A percentile compares a stretch with the other conserved stretches of the same genome.
These are phyloP conservation scores for Stachybotrys chlorohalonatus DNA, from an alignment of 2,329 filamentous ascomycete species.

Conservation along the genomic window DNA sequence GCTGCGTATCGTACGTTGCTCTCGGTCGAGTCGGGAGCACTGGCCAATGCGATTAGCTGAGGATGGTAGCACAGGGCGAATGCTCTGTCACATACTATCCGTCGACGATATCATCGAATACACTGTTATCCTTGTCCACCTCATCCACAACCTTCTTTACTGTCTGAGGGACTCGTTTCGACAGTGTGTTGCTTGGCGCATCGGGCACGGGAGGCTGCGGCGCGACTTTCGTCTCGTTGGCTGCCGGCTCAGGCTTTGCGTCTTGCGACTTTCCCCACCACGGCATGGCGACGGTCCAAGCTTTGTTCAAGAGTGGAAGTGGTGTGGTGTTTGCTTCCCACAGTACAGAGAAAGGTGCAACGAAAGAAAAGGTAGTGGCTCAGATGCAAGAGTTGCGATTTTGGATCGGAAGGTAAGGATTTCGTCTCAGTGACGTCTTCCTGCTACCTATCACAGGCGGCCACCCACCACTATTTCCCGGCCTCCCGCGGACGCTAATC, in stretches of 20 bases:
- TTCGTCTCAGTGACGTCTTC: background rate
- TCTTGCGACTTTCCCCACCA: conserved; percentile 35
- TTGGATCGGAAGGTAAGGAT: background rate
- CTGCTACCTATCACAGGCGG: background rate
- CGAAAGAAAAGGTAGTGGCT: background rate
- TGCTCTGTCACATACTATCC: conserved; percentile 54
- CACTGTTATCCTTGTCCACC: conserved; percentile 56
- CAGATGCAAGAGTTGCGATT: background rate
- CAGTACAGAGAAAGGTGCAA: too few relatives aligned
- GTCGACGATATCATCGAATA: conserved; percentile 69
- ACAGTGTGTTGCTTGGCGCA: background rate
- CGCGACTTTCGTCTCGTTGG: conserved; percentile 6
- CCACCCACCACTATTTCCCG: background rate
- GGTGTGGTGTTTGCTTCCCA: too few relatives aligned
- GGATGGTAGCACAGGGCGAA: background rate
- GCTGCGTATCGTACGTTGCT: conserved; percentile 83
- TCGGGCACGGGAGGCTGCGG: background rate
- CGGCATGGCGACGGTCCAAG: conserved; percentile 15
- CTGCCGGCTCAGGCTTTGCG: conserved; percentile 17
- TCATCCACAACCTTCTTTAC: conserved; percentile 51
- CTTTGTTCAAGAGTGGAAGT: too few relatives aligned
- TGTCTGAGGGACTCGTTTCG: conserved; percentile 25
- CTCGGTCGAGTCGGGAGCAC: conserved; percentile 66
- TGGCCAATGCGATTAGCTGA: conserved; percentile 8
- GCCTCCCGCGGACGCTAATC: too few relatives aligned